phyloP scores from a whole-genome alignment of 1,139 yeast genomes.

The Debaryomyces udenii region DNA sequence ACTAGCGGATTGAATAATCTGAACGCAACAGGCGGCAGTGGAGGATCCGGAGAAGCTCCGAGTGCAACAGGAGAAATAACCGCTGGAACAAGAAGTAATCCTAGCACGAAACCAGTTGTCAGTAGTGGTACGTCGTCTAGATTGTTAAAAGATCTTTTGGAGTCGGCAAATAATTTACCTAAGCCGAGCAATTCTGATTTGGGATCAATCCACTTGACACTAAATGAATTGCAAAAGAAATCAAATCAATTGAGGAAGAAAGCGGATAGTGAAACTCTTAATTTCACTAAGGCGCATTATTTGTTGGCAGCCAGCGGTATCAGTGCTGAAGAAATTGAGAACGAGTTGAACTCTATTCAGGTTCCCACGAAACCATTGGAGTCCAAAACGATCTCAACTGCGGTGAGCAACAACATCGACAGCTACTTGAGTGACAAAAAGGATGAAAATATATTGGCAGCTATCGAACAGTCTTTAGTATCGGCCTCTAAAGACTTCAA shows the following conservation, averaged over 20 bases:
- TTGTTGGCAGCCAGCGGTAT: constrained; percentile 88
- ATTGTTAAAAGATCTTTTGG: constrained; percentile 63
- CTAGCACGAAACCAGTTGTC: not conserved
- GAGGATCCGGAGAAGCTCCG: not conserved
- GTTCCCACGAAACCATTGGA: constrained; percentile 21
- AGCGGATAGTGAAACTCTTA: constrained; percentile 35
- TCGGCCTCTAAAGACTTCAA: constrained; percentile 86
- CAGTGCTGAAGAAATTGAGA: constrained; percentile 83
- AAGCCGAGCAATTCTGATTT: constrained; percentile 58
- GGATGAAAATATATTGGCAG: constrained; percentile 78
- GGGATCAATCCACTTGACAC: constrained; percentile 74
- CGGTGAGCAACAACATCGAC: constrained; percentile 40
- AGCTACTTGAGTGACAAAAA: constrained; percentile 66
- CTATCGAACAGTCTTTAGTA: constrained; percentile 79
- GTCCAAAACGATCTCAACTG: constrained; percentile 9
- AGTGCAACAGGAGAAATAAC: not conserved
- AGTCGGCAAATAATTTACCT: constrained; percentile 72
- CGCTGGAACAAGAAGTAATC: not conserved
- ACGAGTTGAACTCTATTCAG: constrained; percentile 53
- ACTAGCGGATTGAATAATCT: constrained; percentile 5
- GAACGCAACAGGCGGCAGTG: constrained; percentile 1
- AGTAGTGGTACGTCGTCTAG: constrained; percentile 16
- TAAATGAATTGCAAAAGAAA: constrained; percentile 74
- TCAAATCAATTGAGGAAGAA: constrained; percentile 62
- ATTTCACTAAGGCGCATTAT: constrained; percentile 87